Conservation (phyloP, 768 basidiomycete genomes). For the Suillus tomentosus region DNA sequence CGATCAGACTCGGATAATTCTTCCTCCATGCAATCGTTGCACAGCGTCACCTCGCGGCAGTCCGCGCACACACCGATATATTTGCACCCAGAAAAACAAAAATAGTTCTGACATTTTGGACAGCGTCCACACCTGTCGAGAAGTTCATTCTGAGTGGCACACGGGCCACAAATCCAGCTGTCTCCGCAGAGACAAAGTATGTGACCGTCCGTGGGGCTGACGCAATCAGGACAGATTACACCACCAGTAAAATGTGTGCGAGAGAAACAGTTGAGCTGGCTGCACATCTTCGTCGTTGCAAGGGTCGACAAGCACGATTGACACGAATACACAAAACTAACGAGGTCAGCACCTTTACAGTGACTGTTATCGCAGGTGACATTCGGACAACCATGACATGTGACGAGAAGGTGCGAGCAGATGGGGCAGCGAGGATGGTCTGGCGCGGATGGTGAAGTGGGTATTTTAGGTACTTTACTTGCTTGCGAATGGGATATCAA, state of each 20-base stretch:
- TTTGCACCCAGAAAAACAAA: slow-evolving; percentile 23
- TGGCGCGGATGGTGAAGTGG: not conserved
- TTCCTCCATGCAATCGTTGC: too few species aligned
- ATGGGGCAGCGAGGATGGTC: not conserved
- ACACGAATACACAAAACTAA: not conserved
- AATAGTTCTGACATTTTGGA: slow-evolving; percentile 20
- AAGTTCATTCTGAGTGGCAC: not conserved
- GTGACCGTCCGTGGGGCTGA: not conserved
- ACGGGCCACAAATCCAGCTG: not conserved
- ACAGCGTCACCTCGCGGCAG: slow-evolving; percentile 22
- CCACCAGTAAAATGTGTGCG: not conserved
- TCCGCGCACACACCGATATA: slow-evolving; percentile 26
- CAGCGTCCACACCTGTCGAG: slow-evolving; percentile 11
- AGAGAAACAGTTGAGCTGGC: not conserved
- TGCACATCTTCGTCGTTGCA: not conserved
- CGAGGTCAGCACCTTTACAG: not conserved
- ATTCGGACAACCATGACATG: not conserved
- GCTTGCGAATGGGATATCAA: not conserved
- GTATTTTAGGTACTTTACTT: not conserved
- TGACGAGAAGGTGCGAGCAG: not conserved
- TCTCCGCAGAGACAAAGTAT: not conserved
- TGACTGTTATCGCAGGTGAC: not conserved
- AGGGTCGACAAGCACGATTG: not conserved
- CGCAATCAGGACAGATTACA: not conserved
- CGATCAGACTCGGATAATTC: too few species aligned